Percentiles rank a stretch among this genome's conserved stretches.
Conservation (phyloP, 192 early-diverging fungal species). For the Helicostylum pulchrum region DNA sequence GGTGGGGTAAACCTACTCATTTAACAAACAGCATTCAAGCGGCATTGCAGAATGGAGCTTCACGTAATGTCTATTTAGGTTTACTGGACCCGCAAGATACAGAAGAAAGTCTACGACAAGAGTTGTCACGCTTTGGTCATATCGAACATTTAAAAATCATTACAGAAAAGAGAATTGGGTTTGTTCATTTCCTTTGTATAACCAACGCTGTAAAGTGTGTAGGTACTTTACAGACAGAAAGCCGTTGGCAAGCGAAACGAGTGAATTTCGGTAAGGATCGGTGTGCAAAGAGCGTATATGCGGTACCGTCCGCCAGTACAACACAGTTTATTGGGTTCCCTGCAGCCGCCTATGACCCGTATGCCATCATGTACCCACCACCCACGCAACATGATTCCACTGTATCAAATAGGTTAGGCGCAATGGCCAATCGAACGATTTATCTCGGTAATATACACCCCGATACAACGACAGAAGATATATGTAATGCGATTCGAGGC, state of each 20-base stretch:
- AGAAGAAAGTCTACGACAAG: constrained; percentile 49
- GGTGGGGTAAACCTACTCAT: constrained; percentile 71
- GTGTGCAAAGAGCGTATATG: constrained; percentile 48
- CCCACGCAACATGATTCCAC: background rate
- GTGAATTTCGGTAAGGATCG: constrained; percentile 85
- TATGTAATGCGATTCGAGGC: constrained; percentile 86
- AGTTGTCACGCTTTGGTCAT: constrained; percentile 65
- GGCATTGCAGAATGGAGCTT: constrained; percentile 65
- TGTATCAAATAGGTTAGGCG: constrained; percentile 13
- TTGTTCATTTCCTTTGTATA: constrained; percentile 78
- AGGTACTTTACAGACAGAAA: constrained; percentile 51
- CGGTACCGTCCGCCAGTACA: no score
- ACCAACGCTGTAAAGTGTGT: constrained; percentile 72
- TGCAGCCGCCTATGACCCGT: constrained; percentile 27
- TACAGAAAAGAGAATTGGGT: constrained; percentile 74
- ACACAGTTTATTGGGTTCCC: constrained; percentile 8
- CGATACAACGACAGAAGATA: constrained; percentile 75
- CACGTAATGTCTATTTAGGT: constrained; percentile 83
- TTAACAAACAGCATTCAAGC: constrained; percentile 50
- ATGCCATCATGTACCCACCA: constrained; percentile 11
- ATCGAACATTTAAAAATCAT: constrained; percentile 73
- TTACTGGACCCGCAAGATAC: constrained; percentile 64
- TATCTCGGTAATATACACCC: constrained; percentile 78
- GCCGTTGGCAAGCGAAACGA: constrained; percentile 53
- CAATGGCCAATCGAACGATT: constrained; percentile 70